Evolutionary conservation across 2,329 filamentous ascomycete species (phyloP).

Genomic region (Exophiala mesophila): DNA sequence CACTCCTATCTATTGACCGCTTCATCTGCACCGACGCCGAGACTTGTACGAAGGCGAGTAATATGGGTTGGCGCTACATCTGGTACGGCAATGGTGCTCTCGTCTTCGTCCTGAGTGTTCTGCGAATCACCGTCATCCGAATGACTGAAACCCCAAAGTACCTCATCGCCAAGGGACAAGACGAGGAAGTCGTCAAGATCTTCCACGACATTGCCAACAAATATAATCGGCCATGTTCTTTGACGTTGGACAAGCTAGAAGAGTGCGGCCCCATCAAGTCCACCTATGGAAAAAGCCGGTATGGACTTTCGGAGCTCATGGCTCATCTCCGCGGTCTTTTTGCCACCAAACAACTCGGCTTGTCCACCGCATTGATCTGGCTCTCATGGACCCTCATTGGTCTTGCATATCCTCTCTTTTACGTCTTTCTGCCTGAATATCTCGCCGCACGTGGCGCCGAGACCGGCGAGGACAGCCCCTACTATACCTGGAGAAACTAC

Average conservation of each 20-base stretch:
- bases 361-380: conserved; percentile 55
- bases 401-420: conserved; percentile 64
- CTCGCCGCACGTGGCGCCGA: conserved; percentile 57
- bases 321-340: conserved; percentile 65
- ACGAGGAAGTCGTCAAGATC: conserved; percentile 64
- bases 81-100: conserved; percentile 64
- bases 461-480: conserved; percentile 68
- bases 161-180: conserved; percentile 66
- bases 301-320: conserved; percentile 17
- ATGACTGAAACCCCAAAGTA: conserved; percentile 74
- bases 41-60: conserved; percentile 47
- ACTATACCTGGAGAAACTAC: conserved; percentile 71
- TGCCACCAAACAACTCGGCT: conserved; percentile 56
- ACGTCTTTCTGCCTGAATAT: conserved; percentile 57
- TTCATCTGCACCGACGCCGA: conserved; percentile 29
- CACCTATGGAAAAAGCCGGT: conserved; percentile 34
- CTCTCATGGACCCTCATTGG: conserved; percentile 67
- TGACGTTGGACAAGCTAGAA: conserved; percentile 47
- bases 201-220: conserved; percentile 53
- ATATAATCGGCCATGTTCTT: conserved; percentile 49
- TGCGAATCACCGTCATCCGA: conserved; percentile 63
- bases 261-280: conserved; percentile 38
- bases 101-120: conserved; percentile 64
- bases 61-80: conserved; percentile 69
- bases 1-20: conserved; percentile 16